A percentile compares a stretch with the other conserved stretches of the same genome.
phyloP scores from a whole-genome alignment of 345 rosid species.

The Gossypium rotundifolium region DNA sequence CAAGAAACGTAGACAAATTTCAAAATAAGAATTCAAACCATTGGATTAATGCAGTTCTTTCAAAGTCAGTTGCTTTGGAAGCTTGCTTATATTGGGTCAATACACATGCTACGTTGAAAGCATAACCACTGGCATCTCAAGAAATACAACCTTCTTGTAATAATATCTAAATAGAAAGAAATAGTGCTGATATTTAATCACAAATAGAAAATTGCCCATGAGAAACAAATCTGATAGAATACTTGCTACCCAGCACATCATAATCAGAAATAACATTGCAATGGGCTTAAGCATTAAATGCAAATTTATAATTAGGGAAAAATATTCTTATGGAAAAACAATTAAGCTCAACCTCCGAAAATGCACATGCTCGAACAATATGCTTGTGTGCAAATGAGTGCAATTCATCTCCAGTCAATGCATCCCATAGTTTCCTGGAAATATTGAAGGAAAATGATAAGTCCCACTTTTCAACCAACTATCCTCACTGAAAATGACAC shows the following conservation, averaged over 20 bases:
- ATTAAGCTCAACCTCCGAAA: slow-evolving; percentile 56
- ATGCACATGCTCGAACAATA: slow-evolving; percentile 84
- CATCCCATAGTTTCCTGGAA: slow-evolving; percentile 88
- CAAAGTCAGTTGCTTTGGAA: background rate
- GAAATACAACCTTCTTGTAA: background rate
- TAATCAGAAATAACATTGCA: background rate
- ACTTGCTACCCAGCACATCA: background rate
- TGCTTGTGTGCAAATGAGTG: slow-evolving; percentile 95
- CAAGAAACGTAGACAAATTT: background rate
- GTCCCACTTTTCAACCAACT: background rate
- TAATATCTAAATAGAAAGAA: background rate
- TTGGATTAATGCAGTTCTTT: background rate
- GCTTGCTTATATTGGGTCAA: background rate
- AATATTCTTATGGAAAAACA: background rate
- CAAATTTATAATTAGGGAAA: background rate
- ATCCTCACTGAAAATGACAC: background rate
- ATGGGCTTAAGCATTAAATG: slow-evolving; percentile 1
- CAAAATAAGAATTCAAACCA: background rate
- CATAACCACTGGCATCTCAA: background rate
- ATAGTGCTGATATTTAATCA: background rate
- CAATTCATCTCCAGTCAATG: slow-evolving; percentile 76
- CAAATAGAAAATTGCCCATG: background rate
- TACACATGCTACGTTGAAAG: background rate
- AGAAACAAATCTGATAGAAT: background rate
- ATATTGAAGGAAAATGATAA: slow-evolving; percentile 4